Evolutionary conservation across 495 filamentous ascomycete genomes (phyloP), one percentile per base, ranked within the genome.

Genomic region (Penicillium longicatenatum): DNA sequence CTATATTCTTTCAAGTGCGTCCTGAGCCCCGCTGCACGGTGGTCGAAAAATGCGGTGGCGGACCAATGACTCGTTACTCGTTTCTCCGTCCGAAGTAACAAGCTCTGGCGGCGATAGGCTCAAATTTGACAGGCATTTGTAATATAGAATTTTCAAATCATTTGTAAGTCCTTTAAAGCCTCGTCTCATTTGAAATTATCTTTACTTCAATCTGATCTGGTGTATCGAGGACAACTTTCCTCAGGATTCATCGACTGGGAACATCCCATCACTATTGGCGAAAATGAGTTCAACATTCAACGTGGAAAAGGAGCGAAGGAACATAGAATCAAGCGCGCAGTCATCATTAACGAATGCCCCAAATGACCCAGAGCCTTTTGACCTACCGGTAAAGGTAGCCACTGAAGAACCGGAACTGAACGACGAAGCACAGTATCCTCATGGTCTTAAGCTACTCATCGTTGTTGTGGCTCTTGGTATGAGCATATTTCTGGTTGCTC

Each of bases 401-500:
- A 29, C 42, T 10, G 53, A 55, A 16, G 31, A 39, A 56, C 45
- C 14, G 12, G 19, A 50, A 19, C 22, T 20, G 43, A 20, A 58
- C 29, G 20, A 62, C 26, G 60, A 53, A 41, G 22, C 41, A 54
- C 22, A 33, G 10, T 50, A 50, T 37, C 48, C 48, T 37, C 48
- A 55, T 8, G 69, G 68, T 0, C 21, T 70, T 50, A 52, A 59
- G 4, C 68, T 81, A 19, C 24, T 63, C n/a, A 70, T 75, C 46
- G 70, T 80, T 61, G 52, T 79, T 17, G 55, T 76, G 41, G 76
- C 77, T 39, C 61, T 79, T 17, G 64, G 77, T 10, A 61, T 79
- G 17, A 70, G 70, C 58, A 68, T 80, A 30, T 81, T 81, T 55
- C 61, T 81, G 0, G 66, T 77, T 7, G 64, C 75, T 4, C 68